phyloP scores from a whole-genome alignment of 768 basidiomycete species.

The Rhodotorula kratochvilovae region DNA sequence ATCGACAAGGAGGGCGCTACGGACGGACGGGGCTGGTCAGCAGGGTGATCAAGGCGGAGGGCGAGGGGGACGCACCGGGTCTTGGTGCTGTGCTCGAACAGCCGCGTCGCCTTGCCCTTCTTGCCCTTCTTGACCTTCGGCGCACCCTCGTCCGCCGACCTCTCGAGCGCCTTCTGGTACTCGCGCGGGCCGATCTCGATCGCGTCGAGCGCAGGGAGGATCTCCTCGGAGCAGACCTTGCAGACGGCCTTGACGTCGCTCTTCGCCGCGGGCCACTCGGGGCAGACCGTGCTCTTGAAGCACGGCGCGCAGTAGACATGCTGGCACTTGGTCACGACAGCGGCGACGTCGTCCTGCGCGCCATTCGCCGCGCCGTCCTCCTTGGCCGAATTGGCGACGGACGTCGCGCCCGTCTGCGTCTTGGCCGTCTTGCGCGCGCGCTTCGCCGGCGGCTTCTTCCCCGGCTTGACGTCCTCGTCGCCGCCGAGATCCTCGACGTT shows the following conservation, averaged over 20 bases:
- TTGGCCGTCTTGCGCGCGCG: neutral
- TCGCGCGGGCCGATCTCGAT: constrained; percentile 71
- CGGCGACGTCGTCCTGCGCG: constrained; percentile 41
- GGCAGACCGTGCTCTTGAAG: constrained; percentile 71
- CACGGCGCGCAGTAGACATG: constrained; percentile 87
- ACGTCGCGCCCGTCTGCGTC: constrained; percentile 10
- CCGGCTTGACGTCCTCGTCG: constrained; percentile 15
- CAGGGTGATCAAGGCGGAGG: neutral
- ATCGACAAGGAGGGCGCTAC: constrained; percentile 66
- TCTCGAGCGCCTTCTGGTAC: constrained; percentile 49
- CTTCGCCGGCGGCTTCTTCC: neutral
- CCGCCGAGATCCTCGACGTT: constrained; percentile 20
- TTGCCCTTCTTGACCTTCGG: constrained; percentile 58
- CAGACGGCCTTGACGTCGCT: constrained; percentile 62
- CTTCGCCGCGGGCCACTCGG: constrained; percentile 66
- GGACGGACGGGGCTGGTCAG: neutral
- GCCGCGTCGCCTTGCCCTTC: constrained; percentile 27
- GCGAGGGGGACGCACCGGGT: constrained; percentile 30
- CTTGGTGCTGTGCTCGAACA: constrained; percentile 45
- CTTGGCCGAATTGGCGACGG: constrained; percentile 14
- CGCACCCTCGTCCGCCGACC: constrained; percentile 54
- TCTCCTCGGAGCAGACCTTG: constrained; percentile 67
- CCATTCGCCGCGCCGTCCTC: constrained; percentile 11
- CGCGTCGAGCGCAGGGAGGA: constrained; percentile 64
- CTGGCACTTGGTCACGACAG: constrained; percentile 83